Base-by-base conservation (phyloP, 2,329 filamentous ascomycete species). In the Diaporthe sp. region DNA sequence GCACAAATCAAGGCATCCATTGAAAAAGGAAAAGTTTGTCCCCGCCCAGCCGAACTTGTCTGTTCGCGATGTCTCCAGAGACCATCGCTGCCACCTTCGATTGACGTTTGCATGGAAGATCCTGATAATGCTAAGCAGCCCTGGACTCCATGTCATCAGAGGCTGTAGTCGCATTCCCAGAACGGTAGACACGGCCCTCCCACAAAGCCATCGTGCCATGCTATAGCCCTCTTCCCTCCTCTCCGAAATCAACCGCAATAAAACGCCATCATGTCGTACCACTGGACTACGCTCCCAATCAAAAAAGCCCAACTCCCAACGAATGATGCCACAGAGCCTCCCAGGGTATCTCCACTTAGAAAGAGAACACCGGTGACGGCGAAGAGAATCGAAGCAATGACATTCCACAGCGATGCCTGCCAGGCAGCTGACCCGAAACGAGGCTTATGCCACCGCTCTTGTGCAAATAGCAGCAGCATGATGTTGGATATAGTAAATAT, bases 201-300 rank as follows among this genome's bases (percentile, higher is more conserved):
- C 44, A 37, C 34, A 6, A n/a, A n/a, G 10, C 51, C 51, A 53
- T 25, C 4, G 12, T 28, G n/a, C 19, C 25, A 15, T 13, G 7
- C n/a, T 37, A 19, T 22, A n/a, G 22, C 25, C 39, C 25, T 15
- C 15, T 9, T 10, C 15, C 25, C 10, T 19, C 25, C 9, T 65
- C 3, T 31, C 19, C 28, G 8, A 67, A 25, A 6, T 51, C n/a
- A 53, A 34, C 31, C 12, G 19, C 62, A 53, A 73, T 78, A 76
- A 49, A 80, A 79, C 42, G 74, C 78, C 78, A 79, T 79, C n/a
- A 79, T 51, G 67, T 78, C 74, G 60, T 79, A 79, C 71, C 74
- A 78, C 58, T 75, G 70, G 15, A 78, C 74, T 17, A 79, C n/a
- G 68, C 77, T 73, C 13, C 78, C 75, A 46, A 78, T 42, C 31